A percentile compares a stretch with the other conserved stretches of the same genome.
These are phyloP conservation scores for Candida golubevii DNA, from an alignment of 805 yeast species.

Conservation along the genomic window DNA sequence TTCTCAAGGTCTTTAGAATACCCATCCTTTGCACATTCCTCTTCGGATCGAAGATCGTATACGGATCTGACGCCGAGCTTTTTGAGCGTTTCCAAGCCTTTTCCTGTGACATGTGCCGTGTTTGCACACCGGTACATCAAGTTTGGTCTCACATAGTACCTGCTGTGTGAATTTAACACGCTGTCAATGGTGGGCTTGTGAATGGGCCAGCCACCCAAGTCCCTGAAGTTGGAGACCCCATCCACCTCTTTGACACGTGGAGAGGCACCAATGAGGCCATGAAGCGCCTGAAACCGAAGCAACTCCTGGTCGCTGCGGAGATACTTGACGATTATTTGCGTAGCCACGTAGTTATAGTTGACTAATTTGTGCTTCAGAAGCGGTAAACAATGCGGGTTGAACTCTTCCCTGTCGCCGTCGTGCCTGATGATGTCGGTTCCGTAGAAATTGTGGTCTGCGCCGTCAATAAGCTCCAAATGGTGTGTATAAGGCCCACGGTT, in stretches of 20 bases:
- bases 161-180: slow-evolving; percentile 4
- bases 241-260: slow-evolving; percentile 55
- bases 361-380: slow-evolving; percentile 40
- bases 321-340: slow-evolving; percentile 46
- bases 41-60: slow-evolving; percentile 64
- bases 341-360: slow-evolving; percentile 57
- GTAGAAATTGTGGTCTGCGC: slow-evolving; percentile 80
- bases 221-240: slow-evolving; percentile 72
- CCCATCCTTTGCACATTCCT: slow-evolving; percentile 50
- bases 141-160: slow-evolving; percentile 48
- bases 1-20: slow-evolving; percentile 31
- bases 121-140: slow-evolving; percentile 62
- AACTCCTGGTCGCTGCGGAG: slow-evolving; percentile 46
- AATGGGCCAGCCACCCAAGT: slow-evolving; percentile 71
- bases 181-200: slow-evolving; percentile 19
- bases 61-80: slow-evolving; percentile 48
- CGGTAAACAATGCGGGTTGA: slow-evolving; percentile 41
- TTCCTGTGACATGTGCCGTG: slow-evolving; percentile 46
- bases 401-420: slow-evolving; percentile 28
- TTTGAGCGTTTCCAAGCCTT: slow-evolving; percentile 42
- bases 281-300: slow-evolving; percentile 44
- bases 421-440: slow-evolving; percentile 42
- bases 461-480: slow-evolving; percentile 50
- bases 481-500: slow-evolving; percentile 47
- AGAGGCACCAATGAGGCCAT: slow-evolving; percentile 33